Base-by-base conservation (phyloP, 805 yeast species). In the Cyberlindnera sargentensis region DNA sequence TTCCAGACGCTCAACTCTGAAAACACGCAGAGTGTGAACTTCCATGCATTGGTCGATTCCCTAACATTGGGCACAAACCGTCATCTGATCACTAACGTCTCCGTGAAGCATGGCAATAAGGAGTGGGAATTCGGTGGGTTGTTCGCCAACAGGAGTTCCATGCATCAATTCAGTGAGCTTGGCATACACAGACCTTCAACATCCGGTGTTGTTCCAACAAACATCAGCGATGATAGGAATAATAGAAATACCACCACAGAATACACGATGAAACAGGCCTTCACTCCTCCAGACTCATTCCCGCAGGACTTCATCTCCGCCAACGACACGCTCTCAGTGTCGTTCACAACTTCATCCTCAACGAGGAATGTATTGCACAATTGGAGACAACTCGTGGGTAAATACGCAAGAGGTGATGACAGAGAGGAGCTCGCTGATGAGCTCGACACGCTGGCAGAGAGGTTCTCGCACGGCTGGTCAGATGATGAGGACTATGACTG, bases 391-490 rank as follows among this genome's bases (percentile, higher is more conserved):
- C 51, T 62, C 39, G 63, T 67, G 1, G 53, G 62, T 3, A 63
- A 47, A 36, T 48, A 49, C 29, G 53, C 67, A 11, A 51, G 58
- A 36, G 62, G 58, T 10, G 83, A 77, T 47, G 83, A 77, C 32
- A 64, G 78, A 46, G 78, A 72, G 35, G 82, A 76, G 35, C 53
- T 78, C 40, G 65, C 72, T 9, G 80, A 80, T 36, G 68, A 69
- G 24, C 49, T 80, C 8, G 72, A 68, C 3, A 57, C 60, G 3
- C 41, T 75, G 35, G 69, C 72, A 1, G 60, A 63, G 3, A 73
- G 69, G 42, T 80, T 78, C 49, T 75, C 73, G 36, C 59, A 61
- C 46, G 84, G 83, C 0, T 77, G 72, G 50, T 36, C 31, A 2
- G 72, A 68, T 10, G 71, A 66, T 38, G 61, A 56, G 26, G 66